Evolutionary conservation across 495 filamentous ascomycete species (phyloP).

Genomic region (Lophium mytilinum): DNA sequence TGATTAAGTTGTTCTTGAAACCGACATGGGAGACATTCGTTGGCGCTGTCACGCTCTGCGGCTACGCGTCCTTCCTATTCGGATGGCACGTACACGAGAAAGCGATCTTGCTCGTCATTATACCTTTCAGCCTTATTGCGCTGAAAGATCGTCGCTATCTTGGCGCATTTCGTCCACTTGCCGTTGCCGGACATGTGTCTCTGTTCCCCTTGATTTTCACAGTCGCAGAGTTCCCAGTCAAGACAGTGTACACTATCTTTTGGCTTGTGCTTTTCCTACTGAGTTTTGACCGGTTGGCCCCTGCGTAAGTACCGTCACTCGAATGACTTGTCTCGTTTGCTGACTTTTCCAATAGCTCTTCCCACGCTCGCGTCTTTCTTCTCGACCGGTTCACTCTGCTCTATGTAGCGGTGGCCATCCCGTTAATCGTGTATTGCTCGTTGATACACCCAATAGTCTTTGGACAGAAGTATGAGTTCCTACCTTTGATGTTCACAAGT

Average conservation of each 20-base stretch:
- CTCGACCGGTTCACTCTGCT: conserved; percentile 83
- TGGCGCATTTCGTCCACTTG: conserved; percentile 83
- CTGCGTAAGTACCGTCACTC: conserved; percentile 42
- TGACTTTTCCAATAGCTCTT: conserved; percentile 37
- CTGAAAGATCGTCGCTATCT: conserved; percentile 87
- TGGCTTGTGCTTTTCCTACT: conserved; percentile 84
- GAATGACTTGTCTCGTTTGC: background rate
- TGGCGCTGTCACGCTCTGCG: conserved; percentile 86
- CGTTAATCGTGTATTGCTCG: conserved; percentile 82
- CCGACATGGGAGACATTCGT: conserved; percentile 85
- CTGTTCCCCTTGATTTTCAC: conserved; percentile 93
- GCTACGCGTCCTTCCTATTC: conserved; percentile 92
- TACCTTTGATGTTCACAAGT: conserved; percentile 95
- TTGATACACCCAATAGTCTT: conserved; percentile 75
- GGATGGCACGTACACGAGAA: conserved; percentile 99
- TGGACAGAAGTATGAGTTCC: conserved; percentile 75
- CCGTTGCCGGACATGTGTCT: conserved; percentile 88
- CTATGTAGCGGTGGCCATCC: conserved; percentile 81
- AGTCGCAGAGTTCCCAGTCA: conserved; percentile 81
- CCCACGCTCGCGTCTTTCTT: conserved; percentile 67
- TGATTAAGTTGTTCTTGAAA: conserved; percentile 71
- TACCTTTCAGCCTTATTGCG: conserved; percentile 91
- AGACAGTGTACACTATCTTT: conserved; percentile 84
- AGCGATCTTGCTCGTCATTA: conserved; percentile 86
- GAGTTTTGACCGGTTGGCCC: conserved; percentile 79